Evolutionary conservation across 2,329 filamentous ascomycete genomes (phyloP).

Genomic region (Penicillium rolfsii): DNA sequence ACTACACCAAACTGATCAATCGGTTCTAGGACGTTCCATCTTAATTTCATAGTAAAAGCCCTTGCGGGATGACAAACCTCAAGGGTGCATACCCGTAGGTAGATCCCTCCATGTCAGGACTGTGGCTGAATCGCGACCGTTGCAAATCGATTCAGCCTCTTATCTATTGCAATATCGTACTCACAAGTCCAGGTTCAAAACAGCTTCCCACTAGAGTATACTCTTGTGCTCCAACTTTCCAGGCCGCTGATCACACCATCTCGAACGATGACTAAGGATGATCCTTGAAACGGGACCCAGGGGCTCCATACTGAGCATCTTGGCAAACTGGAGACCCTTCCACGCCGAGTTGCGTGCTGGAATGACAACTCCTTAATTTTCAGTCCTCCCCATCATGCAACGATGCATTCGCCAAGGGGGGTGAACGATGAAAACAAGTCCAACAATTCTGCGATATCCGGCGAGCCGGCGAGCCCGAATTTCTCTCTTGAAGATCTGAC

Average conservation of each 20-base stretch:
- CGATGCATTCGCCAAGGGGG: constrained; percentile 11
- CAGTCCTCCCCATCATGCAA: constrained; percentile 4
- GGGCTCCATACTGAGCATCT: constrained; percentile 2
- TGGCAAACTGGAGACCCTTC: constrained; percentile 7
- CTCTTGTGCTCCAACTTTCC: background rate
- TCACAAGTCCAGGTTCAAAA: too few species aligned
- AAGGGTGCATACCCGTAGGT: too few species aligned
- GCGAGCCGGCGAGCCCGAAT: background rate
- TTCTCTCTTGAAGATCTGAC: constrained; percentile 5
- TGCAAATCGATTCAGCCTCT: too few species aligned
- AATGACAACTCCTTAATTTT: background rate
- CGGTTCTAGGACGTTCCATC: too few species aligned
- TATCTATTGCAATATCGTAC: too few species aligned
- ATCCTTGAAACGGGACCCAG: background rate
- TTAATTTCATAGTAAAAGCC: background rate
- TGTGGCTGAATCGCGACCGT: too few species aligned
- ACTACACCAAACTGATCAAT: too few species aligned
- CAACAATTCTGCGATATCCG: background rate
- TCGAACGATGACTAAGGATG: constrained; percentile 7
- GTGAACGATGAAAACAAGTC: background rate
- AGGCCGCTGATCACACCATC: background rate
- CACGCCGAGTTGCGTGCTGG: background rate
- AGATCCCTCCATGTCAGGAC: too few species aligned
- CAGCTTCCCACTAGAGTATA: too few species aligned
- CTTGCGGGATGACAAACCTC: background rate